Percentiles rank a stretch among this genome's conserved stretches.
These are phyloP conservation scores for Castanopsis chinensis DNA, from an alignment of 306 rosid species.

Conservation along the genomic window DNA sequence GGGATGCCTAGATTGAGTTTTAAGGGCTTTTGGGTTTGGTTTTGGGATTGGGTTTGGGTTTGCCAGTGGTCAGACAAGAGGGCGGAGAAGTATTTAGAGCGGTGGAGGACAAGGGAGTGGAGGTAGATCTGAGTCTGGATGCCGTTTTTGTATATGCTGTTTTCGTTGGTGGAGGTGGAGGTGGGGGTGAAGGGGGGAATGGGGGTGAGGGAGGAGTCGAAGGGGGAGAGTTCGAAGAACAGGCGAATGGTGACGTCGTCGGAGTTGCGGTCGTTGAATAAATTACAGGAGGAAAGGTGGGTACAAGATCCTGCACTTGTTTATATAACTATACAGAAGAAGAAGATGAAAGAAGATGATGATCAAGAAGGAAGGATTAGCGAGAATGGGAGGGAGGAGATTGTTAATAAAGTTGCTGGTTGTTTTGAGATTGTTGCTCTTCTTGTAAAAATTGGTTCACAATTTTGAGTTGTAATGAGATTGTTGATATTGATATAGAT, in stretches of 20 bases:
- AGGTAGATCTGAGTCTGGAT: conserved; percentile 55
- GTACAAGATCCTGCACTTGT: too few species aligned
- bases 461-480: too few species aligned
- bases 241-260: conserved; percentile 75
- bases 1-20: conserved; percentile 50
- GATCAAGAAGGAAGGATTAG: too few species aligned
- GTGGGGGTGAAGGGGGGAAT: conserved; percentile 14
- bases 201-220: conserved; percentile 31
- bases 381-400: too few species aligned
- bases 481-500: too few species aligned
- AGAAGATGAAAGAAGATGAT: too few species aligned
- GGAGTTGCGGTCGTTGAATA: conserved; percentile 60
- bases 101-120: conserved; percentile 65
- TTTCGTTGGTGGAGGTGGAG: background rate
- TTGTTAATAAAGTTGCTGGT: too few species aligned
- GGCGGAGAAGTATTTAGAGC: conserved; percentile 77
- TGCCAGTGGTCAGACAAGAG: conserved; percentile 84
- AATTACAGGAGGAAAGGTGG: too few species aligned
- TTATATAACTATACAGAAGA: too few species aligned
- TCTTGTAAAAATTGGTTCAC: too few species aligned
- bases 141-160: background rate
- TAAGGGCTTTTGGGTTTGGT: conserved; percentile 20
- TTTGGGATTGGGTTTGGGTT: too few species aligned
- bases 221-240: conserved; percentile 41
- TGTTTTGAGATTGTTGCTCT: too few species aligned